These are phyloP conservation scores for Mycena capillaripes DNA, from an alignment of 768 basidiomycete genomes.

Conservation along the genomic window DNA sequence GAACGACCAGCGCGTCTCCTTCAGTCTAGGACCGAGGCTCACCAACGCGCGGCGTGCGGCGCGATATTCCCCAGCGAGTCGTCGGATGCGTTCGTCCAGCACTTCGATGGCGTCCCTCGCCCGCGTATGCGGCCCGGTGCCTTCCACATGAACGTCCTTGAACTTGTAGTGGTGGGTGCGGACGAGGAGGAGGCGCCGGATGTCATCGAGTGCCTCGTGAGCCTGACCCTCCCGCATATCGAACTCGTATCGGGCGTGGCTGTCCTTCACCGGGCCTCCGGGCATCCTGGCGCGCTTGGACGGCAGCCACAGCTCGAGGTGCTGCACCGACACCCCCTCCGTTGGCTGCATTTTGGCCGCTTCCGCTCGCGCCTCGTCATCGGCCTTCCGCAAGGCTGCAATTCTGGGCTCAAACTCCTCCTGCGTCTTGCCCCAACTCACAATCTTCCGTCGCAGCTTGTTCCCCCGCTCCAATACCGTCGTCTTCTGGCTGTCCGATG, in stretches of 20 bases:
- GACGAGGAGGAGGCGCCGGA: conserved; percentile 39
- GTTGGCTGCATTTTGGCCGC: background rate
- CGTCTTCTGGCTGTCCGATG: no score
- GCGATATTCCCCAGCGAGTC: conserved; percentile 33
- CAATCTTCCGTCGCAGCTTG: no score
- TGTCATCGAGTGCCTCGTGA: conserved; percentile 38
- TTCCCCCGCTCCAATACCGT: no score
- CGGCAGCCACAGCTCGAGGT: conserved; percentile 39
- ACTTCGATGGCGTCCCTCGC: conserved; percentile 32
- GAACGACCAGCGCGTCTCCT: conserved; percentile 30
- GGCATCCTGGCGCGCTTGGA: conserved; percentile 35
- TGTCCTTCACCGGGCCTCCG: conserved; percentile 2
- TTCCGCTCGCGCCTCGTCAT: background rate
- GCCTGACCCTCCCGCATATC: conserved; percentile 40
- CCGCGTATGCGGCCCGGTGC: conserved; percentile 41
- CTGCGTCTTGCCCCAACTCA: background rate
- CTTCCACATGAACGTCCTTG: conserved; percentile 38
- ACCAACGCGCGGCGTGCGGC: conserved; percentile 32
- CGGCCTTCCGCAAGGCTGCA: background rate
- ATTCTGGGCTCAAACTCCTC: background rate
- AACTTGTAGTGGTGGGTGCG: conserved; percentile 37
- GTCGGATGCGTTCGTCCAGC: conserved; percentile 35
- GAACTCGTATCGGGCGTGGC: conserved; percentile 37
- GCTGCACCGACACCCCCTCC: background rate
- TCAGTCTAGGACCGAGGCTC: background rate